phyloP scores from a whole-genome alignment of 768 basidiomycete genomes.

The Phanerochaete sordida region DNA sequence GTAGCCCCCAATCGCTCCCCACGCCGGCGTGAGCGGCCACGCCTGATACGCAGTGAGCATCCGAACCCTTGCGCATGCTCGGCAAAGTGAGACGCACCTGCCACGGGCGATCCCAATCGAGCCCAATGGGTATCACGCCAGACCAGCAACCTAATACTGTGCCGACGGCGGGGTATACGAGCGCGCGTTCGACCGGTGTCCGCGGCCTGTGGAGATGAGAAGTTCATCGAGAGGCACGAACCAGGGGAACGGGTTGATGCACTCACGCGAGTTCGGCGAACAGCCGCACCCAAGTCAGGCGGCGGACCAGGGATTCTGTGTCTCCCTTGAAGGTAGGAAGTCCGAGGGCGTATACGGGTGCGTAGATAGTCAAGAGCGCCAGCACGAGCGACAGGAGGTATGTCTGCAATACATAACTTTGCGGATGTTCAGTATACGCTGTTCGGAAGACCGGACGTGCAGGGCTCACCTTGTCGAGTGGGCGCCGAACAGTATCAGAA shows the following conservation, averaged over 20 bases:
- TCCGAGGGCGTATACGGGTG: slow-evolving; percentile 70
- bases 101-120: slow-evolving; percentile 98
- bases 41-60: slow-evolving; percentile 40
- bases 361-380: slow-evolving; percentile 59
- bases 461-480: slow-evolving; percentile 53
- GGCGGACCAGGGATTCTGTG: slow-evolving; percentile 44
- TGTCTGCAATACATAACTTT: slow-evolving; percentile 58
- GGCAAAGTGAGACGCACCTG: slow-evolving; percentile 56
- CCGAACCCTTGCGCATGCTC: not conserved
- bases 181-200: slow-evolving; percentile 68
- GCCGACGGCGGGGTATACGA: slow-evolving; percentile 79
- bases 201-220: slow-evolving; percentile 35
- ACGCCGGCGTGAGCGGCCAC: slow-evolving; percentile 80
- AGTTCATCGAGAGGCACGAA: not conserved
- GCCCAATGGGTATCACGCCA: slow-evolving; percentile 79
- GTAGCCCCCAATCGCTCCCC: slow-evolving; percentile 68
- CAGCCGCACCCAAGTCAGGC: slow-evolving; percentile 72
- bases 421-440: not conserved
- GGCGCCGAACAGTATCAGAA: slow-evolving; percentile 72
- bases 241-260: not conserved
- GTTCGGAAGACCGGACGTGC: not conserved
- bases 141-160: slow-evolving; percentile 74
- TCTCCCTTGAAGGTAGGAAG: slow-evolving; percentile 40
- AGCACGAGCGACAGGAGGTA: slow-evolving; percentile 67
- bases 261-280: slow-evolving; percentile 83